Evolutionary conservation across 371 early-diverging fungal genomes (phyloP).

Genomic region (Rhizopus delemar): DNA sequence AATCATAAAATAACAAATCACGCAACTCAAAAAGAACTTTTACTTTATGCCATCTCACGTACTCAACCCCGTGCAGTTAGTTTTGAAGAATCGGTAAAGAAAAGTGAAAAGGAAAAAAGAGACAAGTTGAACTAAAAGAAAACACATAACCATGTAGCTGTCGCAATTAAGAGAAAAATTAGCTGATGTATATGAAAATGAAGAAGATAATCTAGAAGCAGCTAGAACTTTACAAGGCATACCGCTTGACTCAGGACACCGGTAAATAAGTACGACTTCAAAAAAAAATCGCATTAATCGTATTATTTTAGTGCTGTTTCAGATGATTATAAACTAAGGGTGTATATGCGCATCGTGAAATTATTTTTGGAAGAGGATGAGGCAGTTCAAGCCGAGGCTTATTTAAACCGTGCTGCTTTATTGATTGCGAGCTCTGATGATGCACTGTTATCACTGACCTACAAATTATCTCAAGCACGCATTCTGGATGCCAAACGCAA

Average conservation of each 20-base stretch:
- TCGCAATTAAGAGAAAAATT: slow-evolving; percentile 73
- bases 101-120: no score
- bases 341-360: slow-evolving; percentile 84
- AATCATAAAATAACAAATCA: slow-evolving; percentile 38
- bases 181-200: slow-evolving; percentile 70
- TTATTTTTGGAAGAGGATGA: slow-evolving; percentile 86
- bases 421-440: slow-evolving; percentile 63
- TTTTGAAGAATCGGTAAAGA: slow-evolving; percentile 81
- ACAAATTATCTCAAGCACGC: slow-evolving; percentile 81
- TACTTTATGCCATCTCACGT: slow-evolving; percentile 58
- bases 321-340: slow-evolving; percentile 75
- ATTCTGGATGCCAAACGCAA: slow-evolving; percentile 83
- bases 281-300: neutral
- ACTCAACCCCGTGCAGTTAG: slow-evolving; percentile 75
- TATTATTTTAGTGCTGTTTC: slow-evolving; percentile 58
- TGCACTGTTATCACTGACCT: slow-evolving; percentile 54
- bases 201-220: slow-evolving; percentile 81
- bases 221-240: slow-evolving; percentile 81
- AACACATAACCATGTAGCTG: slow-evolving; percentile 43
- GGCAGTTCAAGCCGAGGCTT: slow-evolving; percentile 76
- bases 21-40: slow-evolving; percentile 52
- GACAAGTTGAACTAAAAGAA: neutral
- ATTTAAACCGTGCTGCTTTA: slow-evolving; percentile 79
- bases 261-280: slow-evolving; percentile 38
- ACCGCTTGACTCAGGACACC: slow-evolving; percentile 84